phyloP scores from a whole-genome alignment of 2,329 filamentous ascomycete species.

The Talaromyces sp. region DNA sequence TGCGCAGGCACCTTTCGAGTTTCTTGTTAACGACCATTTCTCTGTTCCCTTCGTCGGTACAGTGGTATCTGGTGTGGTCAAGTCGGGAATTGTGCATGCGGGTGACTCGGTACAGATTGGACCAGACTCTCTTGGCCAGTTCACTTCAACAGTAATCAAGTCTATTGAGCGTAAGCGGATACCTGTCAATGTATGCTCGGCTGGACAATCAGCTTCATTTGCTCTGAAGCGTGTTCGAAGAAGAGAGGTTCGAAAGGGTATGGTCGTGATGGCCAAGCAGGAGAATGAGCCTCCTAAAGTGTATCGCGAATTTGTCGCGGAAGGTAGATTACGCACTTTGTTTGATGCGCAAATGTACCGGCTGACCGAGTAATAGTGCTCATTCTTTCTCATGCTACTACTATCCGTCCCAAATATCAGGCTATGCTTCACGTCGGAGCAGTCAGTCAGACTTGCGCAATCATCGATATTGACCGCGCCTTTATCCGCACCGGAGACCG shows the following conservation, averaged over 20 bases:
- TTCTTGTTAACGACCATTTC: conserved; percentile 95
- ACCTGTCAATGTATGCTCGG: conserved; percentile 77
- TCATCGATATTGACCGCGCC: conserved; percentile 95
- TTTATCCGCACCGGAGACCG: conserved; percentile 92
- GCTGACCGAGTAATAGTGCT: conserved; percentile 56
- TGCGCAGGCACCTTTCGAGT: conserved; percentile 81
- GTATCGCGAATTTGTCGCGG: conserved; percentile 71
- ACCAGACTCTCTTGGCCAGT: conserved; percentile 85
- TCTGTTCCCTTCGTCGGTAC: conserved; percentile 96
- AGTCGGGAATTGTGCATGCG: conserved; percentile 78
- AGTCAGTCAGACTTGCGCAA: conserved; percentile 90
- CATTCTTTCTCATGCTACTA: conserved; percentile 92
- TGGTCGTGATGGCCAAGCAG: conserved; percentile 87
- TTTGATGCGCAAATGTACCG: conserved; percentile 2
- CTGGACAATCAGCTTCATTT: conserved; percentile 89
- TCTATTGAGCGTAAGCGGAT: conserved; percentile 95
- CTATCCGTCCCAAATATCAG: conserved; percentile 94
- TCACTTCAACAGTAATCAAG: conserved; percentile 78
- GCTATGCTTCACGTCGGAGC: conserved; percentile 97
- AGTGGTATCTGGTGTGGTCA: conserved; percentile 91
- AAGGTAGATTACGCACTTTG: conserved; percentile 50
- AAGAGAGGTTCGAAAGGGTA: conserved; percentile 94
- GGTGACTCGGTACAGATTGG: conserved; percentile 89
- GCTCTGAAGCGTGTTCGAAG: conserved; percentile 81
- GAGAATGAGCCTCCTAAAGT: conserved; percentile 69